Conservation (phyloP, 2,329 filamentous ascomycete genomes). For the Pseudogymnoascus sp. region DNA sequence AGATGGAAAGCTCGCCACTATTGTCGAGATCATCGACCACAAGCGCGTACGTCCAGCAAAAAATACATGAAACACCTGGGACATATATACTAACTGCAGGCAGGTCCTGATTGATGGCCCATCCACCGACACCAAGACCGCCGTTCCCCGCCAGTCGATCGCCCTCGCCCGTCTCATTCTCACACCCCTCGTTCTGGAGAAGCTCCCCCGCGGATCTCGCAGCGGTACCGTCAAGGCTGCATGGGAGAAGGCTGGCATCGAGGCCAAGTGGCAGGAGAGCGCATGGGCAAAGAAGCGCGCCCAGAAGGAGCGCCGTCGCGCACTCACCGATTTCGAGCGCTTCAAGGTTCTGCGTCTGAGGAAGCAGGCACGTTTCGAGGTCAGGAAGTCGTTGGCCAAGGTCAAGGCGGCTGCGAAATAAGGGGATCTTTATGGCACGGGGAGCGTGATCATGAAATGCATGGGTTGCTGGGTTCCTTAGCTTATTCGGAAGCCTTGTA, state of each 20-base stretch:
- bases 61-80: slow-evolving; percentile 12
- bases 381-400: slow-evolving; percentile 93
- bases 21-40: slow-evolving; percentile 99
- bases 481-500: slow-evolving; percentile 53
- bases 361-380: slow-evolving; percentile 99
- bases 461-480: slow-evolving; percentile 52
- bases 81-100: slow-evolving; percentile 21
- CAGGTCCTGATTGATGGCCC: slow-evolving; percentile 96
- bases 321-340: slow-evolving; percentile 95
- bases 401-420: slow-evolving; percentile 72
- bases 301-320: slow-evolving; percentile 77
- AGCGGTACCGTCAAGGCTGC: slow-evolving; percentile 73
- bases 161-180: slow-evolving; percentile 77
- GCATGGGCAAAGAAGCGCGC: slow-evolving; percentile 91
- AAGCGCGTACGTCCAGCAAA: slow-evolving; percentile 76
- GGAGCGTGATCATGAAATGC: slow-evolving; percentile 39
- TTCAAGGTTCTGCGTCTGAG: slow-evolving; percentile 99
- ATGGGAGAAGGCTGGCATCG: slow-evolving; percentile 88
- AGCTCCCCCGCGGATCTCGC: slow-evolving; percentile 78
- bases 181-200: slow-evolving; percentile 79
- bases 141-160: slow-evolving; percentile 79
- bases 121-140: slow-evolving; percentile 68
- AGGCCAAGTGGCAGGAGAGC: slow-evolving; percentile 86
- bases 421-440: slow-evolving; percentile 22
- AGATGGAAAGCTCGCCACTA: slow-evolving; percentile 79